These are phyloP conservation scores for Paraphoma sp. DNA, from an alignment of 2,329 filamentous ascomycete genomes.

Conservation along the genomic window DNA sequence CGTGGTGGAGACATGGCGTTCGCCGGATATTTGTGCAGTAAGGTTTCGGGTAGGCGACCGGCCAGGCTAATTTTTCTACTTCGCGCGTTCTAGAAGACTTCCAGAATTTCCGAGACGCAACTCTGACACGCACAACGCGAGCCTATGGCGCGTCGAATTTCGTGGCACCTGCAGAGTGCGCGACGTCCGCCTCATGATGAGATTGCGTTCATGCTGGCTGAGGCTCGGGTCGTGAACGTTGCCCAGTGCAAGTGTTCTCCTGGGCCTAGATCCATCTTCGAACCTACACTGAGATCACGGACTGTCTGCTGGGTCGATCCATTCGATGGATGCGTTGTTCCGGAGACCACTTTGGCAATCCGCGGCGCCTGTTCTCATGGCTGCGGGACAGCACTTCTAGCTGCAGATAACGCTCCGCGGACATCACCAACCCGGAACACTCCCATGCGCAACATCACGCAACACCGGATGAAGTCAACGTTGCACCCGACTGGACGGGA, in stretches of 20 bases:
- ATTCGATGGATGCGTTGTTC: not conserved
- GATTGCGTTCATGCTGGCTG: not conserved
- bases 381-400: not conserved
- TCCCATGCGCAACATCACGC: too few relatives aligned
- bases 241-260: not conserved
- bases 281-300: too few relatives aligned
- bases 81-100: conserved; percentile 19
- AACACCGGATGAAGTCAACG: not conserved
- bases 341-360: not conserved
- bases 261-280: not conserved
- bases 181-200: not conserved
- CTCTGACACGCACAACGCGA: conserved; percentile 4
- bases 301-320: not conserved
- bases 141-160: conserved; percentile 1
- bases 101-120: conserved; percentile 11
- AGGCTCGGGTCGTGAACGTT: not conserved
- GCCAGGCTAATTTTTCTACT: conserved; percentile 5
- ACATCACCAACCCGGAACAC: not conserved
- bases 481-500: not conserved
- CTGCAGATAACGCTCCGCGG: not conserved
- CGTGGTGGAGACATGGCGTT: not conserved
- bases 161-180: not conserved
- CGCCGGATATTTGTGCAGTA: not conserved
- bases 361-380: not conserved
- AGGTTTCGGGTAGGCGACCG: conserved; percentile 7